Percentiles rank a stretch among this genome's conserved stretches.
Evolutionary conservation across 768 basidiomycete genomes (phyloP).

Genomic region (Kwoniella botswanensis): DNA sequence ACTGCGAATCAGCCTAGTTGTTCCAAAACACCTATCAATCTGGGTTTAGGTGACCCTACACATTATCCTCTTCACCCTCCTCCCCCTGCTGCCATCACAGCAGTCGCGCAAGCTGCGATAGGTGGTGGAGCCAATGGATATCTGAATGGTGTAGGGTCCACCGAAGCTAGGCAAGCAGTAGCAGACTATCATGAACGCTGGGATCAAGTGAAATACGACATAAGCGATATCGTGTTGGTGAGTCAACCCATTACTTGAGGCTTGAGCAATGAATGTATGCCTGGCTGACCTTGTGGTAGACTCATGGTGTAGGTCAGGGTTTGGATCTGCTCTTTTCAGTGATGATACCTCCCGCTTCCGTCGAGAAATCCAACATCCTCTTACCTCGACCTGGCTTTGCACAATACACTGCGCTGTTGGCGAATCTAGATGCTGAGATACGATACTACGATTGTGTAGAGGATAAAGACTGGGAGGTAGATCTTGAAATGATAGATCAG

Average conservation of each 20-base stretch:
- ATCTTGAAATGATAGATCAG: conserved; percentile 53
- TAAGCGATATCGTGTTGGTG: conserved; percentile 51
- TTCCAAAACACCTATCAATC: conserved; percentile 57
- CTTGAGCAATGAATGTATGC: neutral
- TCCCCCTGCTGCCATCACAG: conserved; percentile 43
- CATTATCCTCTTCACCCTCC: conserved; percentile 56
- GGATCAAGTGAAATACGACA: conserved; percentile 46
- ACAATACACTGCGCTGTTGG: conserved; percentile 55
- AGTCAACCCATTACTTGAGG: conserved; percentile 7
- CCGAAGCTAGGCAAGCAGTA: conserved; percentile 53
- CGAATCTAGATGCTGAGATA: conserved; percentile 50
- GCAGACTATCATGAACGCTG: conserved; percentile 57
- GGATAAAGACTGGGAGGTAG: conserved; percentile 57
- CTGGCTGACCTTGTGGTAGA: conserved; percentile 28
- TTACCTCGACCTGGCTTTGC: conserved; percentile 58
- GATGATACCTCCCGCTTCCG: conserved; percentile 47
- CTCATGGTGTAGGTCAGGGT: conserved; percentile 58
- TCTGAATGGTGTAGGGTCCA: conserved; percentile 48
- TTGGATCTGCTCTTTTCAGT: conserved; percentile 56
- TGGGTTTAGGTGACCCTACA: conserved; percentile 58
- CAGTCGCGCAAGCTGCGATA: conserved; percentile 45
- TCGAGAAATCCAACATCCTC: conserved; percentile 53
- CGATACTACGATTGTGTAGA: conserved; percentile 57
- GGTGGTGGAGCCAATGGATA: conserved; percentile 54
- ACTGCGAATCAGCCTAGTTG: conserved; percentile 40